These are phyloP conservation scores for Candida xiaguanensis DNA, from an alignment of 805 yeast genomes.

Conservation along the genomic window DNA sequence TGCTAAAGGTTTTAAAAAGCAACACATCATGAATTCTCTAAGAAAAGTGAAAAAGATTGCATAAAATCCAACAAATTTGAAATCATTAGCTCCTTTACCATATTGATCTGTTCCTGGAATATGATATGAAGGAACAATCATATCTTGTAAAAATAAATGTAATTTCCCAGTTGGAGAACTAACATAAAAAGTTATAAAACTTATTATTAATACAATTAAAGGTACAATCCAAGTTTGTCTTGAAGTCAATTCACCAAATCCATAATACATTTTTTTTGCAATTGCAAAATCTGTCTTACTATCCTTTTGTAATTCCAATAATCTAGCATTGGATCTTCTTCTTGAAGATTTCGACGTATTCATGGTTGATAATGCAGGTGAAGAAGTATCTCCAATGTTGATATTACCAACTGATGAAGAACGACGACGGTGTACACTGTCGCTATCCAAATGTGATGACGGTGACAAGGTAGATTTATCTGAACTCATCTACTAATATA, in stretches of 20 bases:
- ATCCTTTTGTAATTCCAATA: slow-evolving; percentile 24
- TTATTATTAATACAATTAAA: slow-evolving; percentile 40
- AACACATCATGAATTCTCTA: slow-evolving; percentile 89
- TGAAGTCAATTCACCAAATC: slow-evolving; percentile 54
- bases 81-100: slow-evolving; percentile 85
- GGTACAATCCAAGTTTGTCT: slow-evolving; percentile 76
- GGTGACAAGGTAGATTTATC: not conserved
- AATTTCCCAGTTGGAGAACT: slow-evolving; percentile 56
- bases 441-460: slow-evolving; percentile 5
- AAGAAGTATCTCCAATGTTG: slow-evolving; percentile 64
- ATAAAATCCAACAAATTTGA: slow-evolving; percentile 72
- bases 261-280: slow-evolving; percentile 50
- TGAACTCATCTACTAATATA: slow-evolving; percentile 3
- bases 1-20: slow-evolving; percentile 72
- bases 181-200: slow-evolving; percentile 44
- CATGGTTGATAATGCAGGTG: slow-evolving; percentile 67
- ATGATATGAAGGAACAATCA: slow-evolving; percentile 63
- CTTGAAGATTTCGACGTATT: slow-evolving; percentile 42
- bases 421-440: slow-evolving; percentile 31
- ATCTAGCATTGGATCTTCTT: slow-evolving; percentile 28
- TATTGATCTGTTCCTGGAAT: slow-evolving; percentile 63
- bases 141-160: slow-evolving; percentile 56
- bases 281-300: slow-evolving; percentile 47
- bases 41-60: slow-evolving; percentile 85
- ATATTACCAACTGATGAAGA: slow-evolving; percentile 74